Evolutionary conservation across 306 rosid genomes (phyloP).

Genomic region (Sicyos edulis): DNA sequence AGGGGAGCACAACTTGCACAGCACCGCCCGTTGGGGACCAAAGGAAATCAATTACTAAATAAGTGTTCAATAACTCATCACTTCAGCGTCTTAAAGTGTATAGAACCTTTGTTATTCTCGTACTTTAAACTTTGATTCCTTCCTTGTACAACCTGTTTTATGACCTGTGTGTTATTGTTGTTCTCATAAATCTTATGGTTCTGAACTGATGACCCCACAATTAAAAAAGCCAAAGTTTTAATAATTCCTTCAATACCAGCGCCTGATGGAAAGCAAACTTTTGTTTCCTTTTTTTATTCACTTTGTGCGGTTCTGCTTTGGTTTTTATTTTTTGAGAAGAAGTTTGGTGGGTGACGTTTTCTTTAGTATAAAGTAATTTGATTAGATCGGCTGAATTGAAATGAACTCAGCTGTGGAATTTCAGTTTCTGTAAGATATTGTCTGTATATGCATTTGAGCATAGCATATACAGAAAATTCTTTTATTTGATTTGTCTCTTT

Average conservation of each 20-base stretch:
- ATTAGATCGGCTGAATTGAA: not conserved
- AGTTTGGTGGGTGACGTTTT: constrained; percentile 15
- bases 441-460: not conserved
- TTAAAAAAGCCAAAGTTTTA: not conserved
- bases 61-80: too few relatives aligned
- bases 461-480: not conserved
- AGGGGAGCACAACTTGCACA: too few relatives aligned
- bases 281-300: not conserved
- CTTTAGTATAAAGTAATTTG: not conserved
- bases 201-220: not conserved
- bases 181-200: not conserved
- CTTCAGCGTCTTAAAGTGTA: not conserved
- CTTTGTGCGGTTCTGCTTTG: constrained; percentile 8
- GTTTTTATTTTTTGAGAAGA: not conserved
- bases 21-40: too few relatives aligned
- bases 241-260: not conserved
- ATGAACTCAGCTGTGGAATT: not conserved
- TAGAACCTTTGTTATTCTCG: not conserved
- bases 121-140: too few relatives aligned
- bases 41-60: too few relatives aligned
- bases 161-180: not conserved
- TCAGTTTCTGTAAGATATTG: not conserved
- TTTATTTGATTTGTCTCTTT: not conserved
- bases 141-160: too few relatives aligned
- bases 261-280: not conserved